Percentiles rank a stretch among this genome's conserved stretches.
phyloP scores from a whole-genome alignment of 2,329 filamentous ascomycete genomes.

The Botrytis paeoniae region DNA sequence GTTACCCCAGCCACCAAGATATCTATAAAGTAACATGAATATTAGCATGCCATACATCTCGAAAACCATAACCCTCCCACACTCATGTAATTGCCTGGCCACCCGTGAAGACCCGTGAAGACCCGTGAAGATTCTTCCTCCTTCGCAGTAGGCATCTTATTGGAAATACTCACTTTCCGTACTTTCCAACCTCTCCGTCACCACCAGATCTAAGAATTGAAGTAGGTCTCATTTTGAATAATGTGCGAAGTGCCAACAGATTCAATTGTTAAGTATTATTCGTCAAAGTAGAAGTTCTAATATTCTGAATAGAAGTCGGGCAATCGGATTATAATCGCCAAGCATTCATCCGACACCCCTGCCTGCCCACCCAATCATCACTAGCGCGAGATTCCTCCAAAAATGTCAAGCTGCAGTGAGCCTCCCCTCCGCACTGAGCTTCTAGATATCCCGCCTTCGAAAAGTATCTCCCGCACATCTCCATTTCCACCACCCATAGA shows the following conservation, averaged over 20 bases:
- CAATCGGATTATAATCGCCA: constrained; percentile 26
- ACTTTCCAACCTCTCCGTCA: constrained; percentile 37
- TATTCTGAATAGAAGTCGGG: constrained; percentile 13
- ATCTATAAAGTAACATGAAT: constrained; percentile 27
- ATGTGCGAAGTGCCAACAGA: constrained; percentile 5
- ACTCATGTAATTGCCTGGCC: constrained; percentile 1
- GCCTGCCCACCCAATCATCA: constrained; percentile 4
- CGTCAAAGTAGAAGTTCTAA: not conserved
- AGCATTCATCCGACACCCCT: constrained; percentile 23
- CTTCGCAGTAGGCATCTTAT: constrained; percentile 6
- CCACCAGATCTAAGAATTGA: constrained; percentile 36
- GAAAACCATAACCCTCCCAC: constrained; percentile 18
- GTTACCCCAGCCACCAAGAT: constrained; percentile 38
- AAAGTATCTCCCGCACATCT: constrained; percentile 20
- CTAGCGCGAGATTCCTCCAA: constrained; percentile 32
- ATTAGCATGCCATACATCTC: constrained; percentile 27
- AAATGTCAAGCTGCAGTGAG: constrained; percentile 29
- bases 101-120: constrained; percentile 4
- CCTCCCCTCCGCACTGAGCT: constrained; percentile 15
- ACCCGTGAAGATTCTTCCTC: constrained; percentile 15
- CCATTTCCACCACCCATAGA: constrained; percentile 12
- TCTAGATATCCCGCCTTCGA: constrained; percentile 17
- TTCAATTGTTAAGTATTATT: constrained; percentile 9
- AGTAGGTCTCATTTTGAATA: constrained; percentile 38
- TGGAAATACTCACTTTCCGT: constrained; percentile 38